phyloP scores from a whole-genome alignment of 2,329 filamentous ascomycete species.

The Basipetospora sp. region DNA sequence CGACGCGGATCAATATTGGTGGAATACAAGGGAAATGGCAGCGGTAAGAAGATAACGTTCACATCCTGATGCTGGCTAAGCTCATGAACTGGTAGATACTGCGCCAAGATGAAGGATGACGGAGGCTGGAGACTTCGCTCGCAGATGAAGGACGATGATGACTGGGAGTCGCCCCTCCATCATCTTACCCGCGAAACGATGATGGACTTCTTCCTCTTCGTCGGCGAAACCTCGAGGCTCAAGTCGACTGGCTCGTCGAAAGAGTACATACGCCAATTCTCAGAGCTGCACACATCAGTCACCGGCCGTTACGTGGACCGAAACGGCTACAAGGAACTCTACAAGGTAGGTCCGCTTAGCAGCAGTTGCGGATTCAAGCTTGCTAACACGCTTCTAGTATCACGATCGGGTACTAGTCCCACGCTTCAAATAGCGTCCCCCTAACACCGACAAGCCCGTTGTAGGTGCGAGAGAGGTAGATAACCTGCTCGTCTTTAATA shows the following conservation, averaged over 20 bases:
- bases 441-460: not conserved
- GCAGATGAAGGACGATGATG: conserved; percentile 3
- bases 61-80: conserved; percentile 3
- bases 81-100: conserved; percentile 11
- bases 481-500: conserved; percentile 16
- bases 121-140: not conserved
- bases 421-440: conserved; percentile 10
- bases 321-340: conserved; percentile 14
- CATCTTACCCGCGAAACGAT: conserved; percentile 10
- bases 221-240: conserved; percentile 13
- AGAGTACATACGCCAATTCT: conserved; percentile 15
- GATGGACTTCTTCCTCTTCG: conserved; percentile 15
- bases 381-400: conserved; percentile 11
- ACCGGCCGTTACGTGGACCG: conserved; percentile 15
- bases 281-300: conserved; percentile 14
- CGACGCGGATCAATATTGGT: conserved; percentile 12
- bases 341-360: conserved; percentile 11
- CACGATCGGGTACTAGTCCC: conserved; percentile 12
- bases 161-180: conserved; percentile 11
- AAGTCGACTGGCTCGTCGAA: conserved; percentile 11
- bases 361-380: not conserved
- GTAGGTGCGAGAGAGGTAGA: not conserved
- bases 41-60: conserved; percentile 8
- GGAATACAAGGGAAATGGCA: conserved; percentile 13
- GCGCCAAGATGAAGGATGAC: conserved; percentile 9